Evolutionary conservation across 2,329 filamentous ascomycete genomes (phyloP).

Genomic region (Mycosphaerella sp.): DNA sequence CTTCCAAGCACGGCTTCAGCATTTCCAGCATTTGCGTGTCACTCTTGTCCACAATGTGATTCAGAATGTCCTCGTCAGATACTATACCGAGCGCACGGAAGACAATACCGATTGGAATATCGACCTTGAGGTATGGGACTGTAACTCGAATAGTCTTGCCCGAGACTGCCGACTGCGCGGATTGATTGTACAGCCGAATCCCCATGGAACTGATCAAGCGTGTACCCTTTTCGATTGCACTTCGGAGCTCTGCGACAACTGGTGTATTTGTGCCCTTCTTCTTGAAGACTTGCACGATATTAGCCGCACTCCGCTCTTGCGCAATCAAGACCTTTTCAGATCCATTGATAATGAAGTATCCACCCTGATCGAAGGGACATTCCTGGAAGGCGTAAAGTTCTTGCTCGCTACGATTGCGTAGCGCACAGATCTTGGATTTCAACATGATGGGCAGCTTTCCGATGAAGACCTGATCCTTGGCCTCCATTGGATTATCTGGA

Average conservation of each 20-base stretch:
- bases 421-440: conserved; percentile 90
- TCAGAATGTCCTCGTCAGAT: conserved; percentile 95
- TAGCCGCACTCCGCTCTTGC: conserved; percentile 93
- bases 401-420: conserved; percentile 76
- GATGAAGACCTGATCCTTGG: conserved; percentile 65
- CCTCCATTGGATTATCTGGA: conserved; percentile 30
- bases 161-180: conserved; percentile 59
- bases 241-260: conserved; percentile 92
- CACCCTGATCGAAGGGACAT: conserved; percentile 95
- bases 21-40: conserved; percentile 98
- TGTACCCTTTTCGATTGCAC: conserved; percentile 92
- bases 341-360: conserved; percentile 99
- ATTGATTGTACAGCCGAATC: conserved; percentile 66
- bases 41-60: conserved; percentile 91
- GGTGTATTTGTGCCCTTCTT: conserved; percentile 93
- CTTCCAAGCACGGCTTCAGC: conserved; percentile 93
- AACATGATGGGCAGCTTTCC: conserved; percentile 97
- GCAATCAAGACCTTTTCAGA: conserved; percentile 98
- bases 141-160: conserved; percentile 86
- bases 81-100: conserved; percentile 94
- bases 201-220: conserved; percentile 88
- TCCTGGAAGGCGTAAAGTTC: conserved; percentile 88
- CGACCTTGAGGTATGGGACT: conserved; percentile 86
- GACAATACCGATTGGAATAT: conserved; percentile 89
- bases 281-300: conserved; percentile 98